Evolutionary conservation across 2,329 filamentous ascomycete species (phyloP), one percentile per base, ranked within the genome.

Genomic region (Ambrosiella cleistominuta): DNA sequence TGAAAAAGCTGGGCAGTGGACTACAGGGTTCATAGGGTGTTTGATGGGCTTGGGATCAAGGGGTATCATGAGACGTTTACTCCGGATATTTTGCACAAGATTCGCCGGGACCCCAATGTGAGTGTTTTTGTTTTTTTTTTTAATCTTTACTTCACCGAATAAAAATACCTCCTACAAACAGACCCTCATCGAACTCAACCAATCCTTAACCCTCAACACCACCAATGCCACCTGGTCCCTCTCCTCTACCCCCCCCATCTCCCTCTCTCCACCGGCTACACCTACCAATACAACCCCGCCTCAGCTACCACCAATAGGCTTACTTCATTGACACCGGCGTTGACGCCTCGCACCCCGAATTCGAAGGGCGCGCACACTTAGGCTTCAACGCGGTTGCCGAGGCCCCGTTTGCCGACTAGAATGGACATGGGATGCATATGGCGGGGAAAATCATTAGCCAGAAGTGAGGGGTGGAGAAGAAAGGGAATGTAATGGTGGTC

Each of bases 361-460:
- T 65, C 36, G 63, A 56, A 9, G 63, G 63, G 51, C 63, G 63
- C 11, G 63, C 58, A 8, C 49, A 42, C 7, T 54, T 60, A 8
- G 65, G 59, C 36, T 68, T 56, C 55, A 64, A 63, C 52, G 65
- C 63, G 11, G 11, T 37, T 42, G 68, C 64, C 49, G 56, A 57
- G 27, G 62, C 61, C 19, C 62, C 66, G 36, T 64, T 64, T 36
- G 61, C 60, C n/a, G 68, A 69, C 56, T 62, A 66, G 38, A 61
- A 66, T 59, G 72, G 73, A 40, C 73, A 75, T 63, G 72, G 72
- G 47, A 74, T 72, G 11, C 68, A 71, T 47, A 66, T 69, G 19
- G 64, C 69, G 7, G 59, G 59, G 6, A 61, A 56, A 9, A 58
- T 61, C 35, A 54, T 42, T 9, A 47, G 49, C 13, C n/a, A 36